A percentile compares a stretch with the other conserved stretches of the same genome.
phyloP scores from a whole-genome alignment of 192 early-diverging fungal species.

The Geranomyces variabilis region DNA sequence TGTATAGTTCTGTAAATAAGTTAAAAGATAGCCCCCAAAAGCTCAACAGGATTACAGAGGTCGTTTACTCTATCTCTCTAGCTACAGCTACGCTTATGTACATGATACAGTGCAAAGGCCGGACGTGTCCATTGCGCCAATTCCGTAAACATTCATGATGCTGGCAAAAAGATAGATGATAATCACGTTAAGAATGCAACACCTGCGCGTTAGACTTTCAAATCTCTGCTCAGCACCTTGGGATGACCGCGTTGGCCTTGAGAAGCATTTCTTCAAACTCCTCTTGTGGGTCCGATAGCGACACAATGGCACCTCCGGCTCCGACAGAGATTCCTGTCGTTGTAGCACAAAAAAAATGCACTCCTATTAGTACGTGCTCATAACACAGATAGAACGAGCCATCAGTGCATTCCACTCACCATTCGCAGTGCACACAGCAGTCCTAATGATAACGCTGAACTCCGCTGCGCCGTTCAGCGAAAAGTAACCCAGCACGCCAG shows the following conservation, averaged over 20 bases:
- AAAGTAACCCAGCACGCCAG: slow-evolving; percentile 89
- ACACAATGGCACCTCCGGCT: slow-evolving; percentile 91
- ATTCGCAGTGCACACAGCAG: slow-evolving; percentile 63
- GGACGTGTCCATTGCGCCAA: neutral
- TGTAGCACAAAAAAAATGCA: neutral
- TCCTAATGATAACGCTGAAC: slow-evolving; percentile 91
- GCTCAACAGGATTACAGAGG: no score
- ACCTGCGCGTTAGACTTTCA: no score
- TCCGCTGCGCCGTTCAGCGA: slow-evolving; percentile 66
- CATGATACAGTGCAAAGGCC: no score
- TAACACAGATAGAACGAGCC: neutral
- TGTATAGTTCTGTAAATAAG: no score
- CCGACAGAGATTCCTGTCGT: slow-evolving; percentile 79
- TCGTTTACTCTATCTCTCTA: no score
- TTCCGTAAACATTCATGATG: slow-evolving; percentile 12
- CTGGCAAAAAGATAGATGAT: neutral
- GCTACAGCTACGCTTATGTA: no score
- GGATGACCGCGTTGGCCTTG: slow-evolving; percentile 63
- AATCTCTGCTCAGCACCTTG: slow-evolving; percentile 27
- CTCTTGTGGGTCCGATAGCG: slow-evolving; percentile 78
- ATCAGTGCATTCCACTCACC: neutral
- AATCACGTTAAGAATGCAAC: neutral
- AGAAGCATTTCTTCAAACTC: slow-evolving; percentile 89
- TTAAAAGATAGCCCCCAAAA: no score
- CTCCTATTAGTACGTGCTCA: neutral